Percentiles rank a stretch among this genome's conserved stretches.
These are phyloP conservation scores for Peronospora farinosa DNA, from an alignment of 352 stramenopile genomes.

Conservation along the genomic window DNA sequence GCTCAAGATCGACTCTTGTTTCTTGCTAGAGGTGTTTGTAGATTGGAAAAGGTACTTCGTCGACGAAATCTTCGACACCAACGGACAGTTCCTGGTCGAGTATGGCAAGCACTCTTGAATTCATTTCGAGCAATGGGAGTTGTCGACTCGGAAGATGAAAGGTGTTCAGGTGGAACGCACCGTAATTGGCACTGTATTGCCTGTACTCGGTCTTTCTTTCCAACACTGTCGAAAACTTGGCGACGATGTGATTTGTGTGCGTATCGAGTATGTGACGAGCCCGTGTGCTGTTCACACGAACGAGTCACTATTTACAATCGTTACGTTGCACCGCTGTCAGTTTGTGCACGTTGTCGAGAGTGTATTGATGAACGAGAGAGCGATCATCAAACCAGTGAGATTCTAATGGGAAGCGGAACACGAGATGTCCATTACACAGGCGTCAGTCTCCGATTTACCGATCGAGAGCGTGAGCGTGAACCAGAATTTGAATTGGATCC, in stretches of 20 bases:
- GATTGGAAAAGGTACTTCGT: slow-evolving; percentile 29
- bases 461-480: slow-evolving; percentile 22
- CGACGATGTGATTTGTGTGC: slow-evolving; percentile 36
- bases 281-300: slow-evolving; percentile 31
- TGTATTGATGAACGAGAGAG: too few species aligned
- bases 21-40: slow-evolving; percentile 23
- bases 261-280: slow-evolving; percentile 30
- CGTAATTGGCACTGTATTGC: slow-evolving; percentile 38
- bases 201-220: slow-evolving; percentile 27
- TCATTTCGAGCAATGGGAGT: slow-evolving; percentile 17
- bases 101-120: slow-evolving; percentile 19
- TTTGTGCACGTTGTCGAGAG: slow-evolving; percentile 32
- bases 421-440: too few species aligned
- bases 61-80: slow-evolving; percentile 11
- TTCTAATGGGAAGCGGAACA: too few species aligned
- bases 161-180: slow-evolving; percentile 9
- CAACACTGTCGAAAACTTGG: slow-evolving; percentile 20
- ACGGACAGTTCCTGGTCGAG: slow-evolving; percentile 6
- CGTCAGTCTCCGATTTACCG: too few species aligned
- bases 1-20: slow-evolving; percentile 22
- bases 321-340: slow-evolving; percentile 30
- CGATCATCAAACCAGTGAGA: too few species aligned
- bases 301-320: slow-evolving; percentile 38
- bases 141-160: slow-evolving; percentile 10
- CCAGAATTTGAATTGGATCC: slow-evolving; percentile 22